phyloP scores from a whole-genome alignment of 768 basidiomycete species.

The Tubosaeta sp. region DNA sequence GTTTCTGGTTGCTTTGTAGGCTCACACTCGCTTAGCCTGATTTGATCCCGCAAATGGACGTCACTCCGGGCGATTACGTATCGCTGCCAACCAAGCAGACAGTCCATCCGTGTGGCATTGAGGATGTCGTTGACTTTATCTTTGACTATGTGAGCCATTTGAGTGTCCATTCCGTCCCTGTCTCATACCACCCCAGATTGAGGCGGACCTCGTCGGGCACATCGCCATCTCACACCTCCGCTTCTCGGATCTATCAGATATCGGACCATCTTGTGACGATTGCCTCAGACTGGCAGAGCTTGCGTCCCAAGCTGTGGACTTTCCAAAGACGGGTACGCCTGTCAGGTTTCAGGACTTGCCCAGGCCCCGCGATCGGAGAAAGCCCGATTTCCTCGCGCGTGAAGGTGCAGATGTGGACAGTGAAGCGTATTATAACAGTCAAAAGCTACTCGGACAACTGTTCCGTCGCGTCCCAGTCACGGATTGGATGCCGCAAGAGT shows the following conservation, averaged over 20 bases:
- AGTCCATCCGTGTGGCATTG: slow-evolving; percentile 30
- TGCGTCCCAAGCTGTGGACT: slow-evolving; percentile 48
- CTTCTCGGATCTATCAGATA: slow-evolving; percentile 37
- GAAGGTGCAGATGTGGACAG: slow-evolving; percentile 31
- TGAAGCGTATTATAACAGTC: slow-evolving; percentile 36
- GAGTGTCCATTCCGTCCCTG: not conserved
- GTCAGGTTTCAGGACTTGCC: slow-evolving; percentile 37
- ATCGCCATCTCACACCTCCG: slow-evolving; percentile 43
- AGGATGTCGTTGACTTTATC: slow-evolving; percentile 46
- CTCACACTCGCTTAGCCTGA: slow-evolving; percentile 21
- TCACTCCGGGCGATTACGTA: slow-evolving; percentile 37
- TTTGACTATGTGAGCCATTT: slow-evolving; percentile 40
- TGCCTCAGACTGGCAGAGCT: slow-evolving; percentile 42
- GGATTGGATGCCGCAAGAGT: slow-evolving; percentile 28
- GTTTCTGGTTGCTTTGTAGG: slow-evolving; percentile 6
- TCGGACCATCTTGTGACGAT: slow-evolving; percentile 25
- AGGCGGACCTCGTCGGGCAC: slow-evolving; percentile 38
- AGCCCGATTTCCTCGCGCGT: slow-evolving; percentile 43
- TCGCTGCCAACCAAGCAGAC: slow-evolving; percentile 35
- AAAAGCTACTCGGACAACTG: slow-evolving; percentile 40
- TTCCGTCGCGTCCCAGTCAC: slow-evolving; percentile 42
- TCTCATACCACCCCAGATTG: slow-evolving; percentile 21
- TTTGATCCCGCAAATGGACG: slow-evolving; percentile 24
- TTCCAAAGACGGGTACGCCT: slow-evolving; percentile 41
- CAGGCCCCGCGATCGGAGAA: slow-evolving; percentile 15